A percentile compares a stretch with the other conserved stretches of the same genome.
Conservation (phyloP, 1,284 basidiomycete genomes). For the Cutaneotrichosporon cyanovorans region DNA sequence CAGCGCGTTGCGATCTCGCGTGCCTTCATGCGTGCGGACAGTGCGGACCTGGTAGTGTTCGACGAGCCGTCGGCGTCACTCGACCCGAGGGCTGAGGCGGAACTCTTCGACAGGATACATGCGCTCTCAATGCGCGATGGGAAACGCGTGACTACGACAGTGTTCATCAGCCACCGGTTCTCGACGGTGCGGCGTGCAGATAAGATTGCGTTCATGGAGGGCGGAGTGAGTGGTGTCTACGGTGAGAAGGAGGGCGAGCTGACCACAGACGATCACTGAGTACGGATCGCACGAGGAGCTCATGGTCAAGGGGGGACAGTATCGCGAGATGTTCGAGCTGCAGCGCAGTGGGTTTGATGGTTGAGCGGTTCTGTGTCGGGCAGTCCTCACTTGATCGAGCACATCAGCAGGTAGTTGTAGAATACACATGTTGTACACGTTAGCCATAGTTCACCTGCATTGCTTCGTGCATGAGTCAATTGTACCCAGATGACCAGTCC, state of each 20-base stretch:
- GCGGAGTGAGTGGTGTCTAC: conserved; percentile 2
- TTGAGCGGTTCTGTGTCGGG: too few species aligned
- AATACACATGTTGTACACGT: too few species aligned
- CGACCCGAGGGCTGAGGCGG: conserved; percentile 66
- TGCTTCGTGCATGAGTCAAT: too few species aligned
- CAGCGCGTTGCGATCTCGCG: conserved; percentile 73
- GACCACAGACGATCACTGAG: conserved; percentile 53
- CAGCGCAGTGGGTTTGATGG: conserved; percentile 20
- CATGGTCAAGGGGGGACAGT: conserved; percentile 46
- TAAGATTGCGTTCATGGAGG: conserved; percentile 53
- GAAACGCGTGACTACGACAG: conserved; percentile 54
- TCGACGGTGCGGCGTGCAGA: conserved; percentile 24
- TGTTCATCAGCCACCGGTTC: conserved; percentile 76
- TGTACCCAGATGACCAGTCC: too few species aligned
- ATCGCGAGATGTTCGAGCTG: conserved; percentile 30
- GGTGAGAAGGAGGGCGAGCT: background rate
- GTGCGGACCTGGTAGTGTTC: conserved; percentile 55
- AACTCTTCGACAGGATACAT: conserved; percentile 54
- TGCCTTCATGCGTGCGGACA: conserved; percentile 60
- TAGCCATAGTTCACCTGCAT: too few species aligned
- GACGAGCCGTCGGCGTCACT: conserved; percentile 52
- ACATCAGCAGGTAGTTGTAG: too few species aligned
- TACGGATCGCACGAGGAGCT: conserved; percentile 71
- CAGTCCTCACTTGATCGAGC: too few species aligned
- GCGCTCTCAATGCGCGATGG: conserved; percentile 10